These are phyloP conservation scores for Chenopodium album DNA, from an alignment of 148 eudicot species.

Conservation along the genomic window DNA sequence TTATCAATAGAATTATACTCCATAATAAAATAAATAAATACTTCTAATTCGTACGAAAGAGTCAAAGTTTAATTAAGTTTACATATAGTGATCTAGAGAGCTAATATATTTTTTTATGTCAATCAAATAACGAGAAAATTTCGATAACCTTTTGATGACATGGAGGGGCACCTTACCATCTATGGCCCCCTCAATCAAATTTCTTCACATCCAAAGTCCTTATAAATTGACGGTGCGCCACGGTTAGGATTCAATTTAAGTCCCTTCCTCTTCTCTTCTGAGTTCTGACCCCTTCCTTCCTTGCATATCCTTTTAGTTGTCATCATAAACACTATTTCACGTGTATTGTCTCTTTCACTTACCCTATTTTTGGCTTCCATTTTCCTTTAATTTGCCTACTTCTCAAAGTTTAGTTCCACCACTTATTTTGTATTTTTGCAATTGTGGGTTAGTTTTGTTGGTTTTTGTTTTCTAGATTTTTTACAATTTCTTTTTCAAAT, in stretches of 20 bases:
- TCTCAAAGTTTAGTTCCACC: no score
- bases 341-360: background rate
- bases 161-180: constrained; percentile 1
- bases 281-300: background rate
- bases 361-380: background rate
- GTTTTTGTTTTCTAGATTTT: background rate
- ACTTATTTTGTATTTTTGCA: no score
- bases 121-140: no score
- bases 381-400: no score
- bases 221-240: constrained; percentile 15
- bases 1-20: no score
- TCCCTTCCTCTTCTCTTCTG: background rate
- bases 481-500: background rate
- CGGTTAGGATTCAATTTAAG: background rate
- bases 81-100: no score
- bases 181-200: background rate
- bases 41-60: no score
- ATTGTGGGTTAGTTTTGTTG: background rate
- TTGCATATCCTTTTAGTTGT: background rate
- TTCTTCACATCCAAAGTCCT: background rate
- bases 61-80: no score
- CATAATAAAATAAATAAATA: no score
- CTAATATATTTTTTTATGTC: no score
- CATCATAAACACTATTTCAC: background rate
- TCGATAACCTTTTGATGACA: constrained; percentile 1